Conservation (phyloP, 176 grass and related monocot species). For the Chloris gayana region DNA sequence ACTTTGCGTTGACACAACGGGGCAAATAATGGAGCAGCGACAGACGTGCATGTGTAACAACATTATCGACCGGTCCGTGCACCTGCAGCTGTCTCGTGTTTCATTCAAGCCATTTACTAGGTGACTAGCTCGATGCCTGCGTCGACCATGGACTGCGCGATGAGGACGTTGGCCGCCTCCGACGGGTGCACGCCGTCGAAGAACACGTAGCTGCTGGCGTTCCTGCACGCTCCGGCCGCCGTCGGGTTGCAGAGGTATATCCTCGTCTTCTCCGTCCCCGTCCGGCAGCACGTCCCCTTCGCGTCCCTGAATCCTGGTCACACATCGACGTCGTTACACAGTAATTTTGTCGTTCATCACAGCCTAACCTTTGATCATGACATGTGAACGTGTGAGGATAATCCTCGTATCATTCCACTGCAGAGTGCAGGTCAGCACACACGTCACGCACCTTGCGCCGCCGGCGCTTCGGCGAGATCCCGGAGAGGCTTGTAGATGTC, state of each 20-base stretch:
- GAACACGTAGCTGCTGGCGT: constrained; percentile 73
- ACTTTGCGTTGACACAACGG: background rate
- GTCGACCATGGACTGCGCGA: constrained; percentile 53
- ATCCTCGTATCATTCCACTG: background rate
- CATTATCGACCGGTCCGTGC: background rate
- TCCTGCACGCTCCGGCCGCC: constrained; percentile 45
- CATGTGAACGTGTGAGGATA: background rate
- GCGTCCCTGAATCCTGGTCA: constrained; percentile 59
- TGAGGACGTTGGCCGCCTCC: constrained; percentile 56
- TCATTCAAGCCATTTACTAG: background rate
- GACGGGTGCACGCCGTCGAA: constrained; percentile 87
- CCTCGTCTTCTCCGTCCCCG: constrained; percentile 59
- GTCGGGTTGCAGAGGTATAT: constrained; percentile 62
- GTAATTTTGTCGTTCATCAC: background rate
- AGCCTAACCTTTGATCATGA: background rate
- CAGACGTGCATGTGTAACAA: background rate
- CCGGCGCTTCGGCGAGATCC: constrained; percentile 46
- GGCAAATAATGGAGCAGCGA: background rate
- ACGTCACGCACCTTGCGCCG: constrained; percentile 36
- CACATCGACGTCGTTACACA: no score
- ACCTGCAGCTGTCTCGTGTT: constrained; percentile 1
- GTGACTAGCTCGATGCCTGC: constrained; percentile 49
- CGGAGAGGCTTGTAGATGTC: constrained; percentile 63
- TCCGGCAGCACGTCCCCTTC: constrained; percentile 64
- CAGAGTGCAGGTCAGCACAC: background rate